These are phyloP conservation scores for maize (Zea mays) DNA, from an alignment of 176 grass and related monocot species.

Conservation along the genomic window DNA sequence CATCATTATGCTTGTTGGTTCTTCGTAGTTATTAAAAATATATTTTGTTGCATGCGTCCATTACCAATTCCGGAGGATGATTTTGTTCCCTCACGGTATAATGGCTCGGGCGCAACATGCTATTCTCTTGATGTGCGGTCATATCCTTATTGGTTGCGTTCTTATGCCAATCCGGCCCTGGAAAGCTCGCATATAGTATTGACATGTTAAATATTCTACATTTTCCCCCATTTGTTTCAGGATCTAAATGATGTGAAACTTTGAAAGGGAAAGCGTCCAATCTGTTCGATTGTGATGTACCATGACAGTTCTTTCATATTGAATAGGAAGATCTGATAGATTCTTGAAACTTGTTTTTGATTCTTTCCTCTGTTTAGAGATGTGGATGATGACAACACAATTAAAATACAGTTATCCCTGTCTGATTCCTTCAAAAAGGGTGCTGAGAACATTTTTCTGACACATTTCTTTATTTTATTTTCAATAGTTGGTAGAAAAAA, in stretches of 20 bases:
- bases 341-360: no score
- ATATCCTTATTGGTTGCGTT: no score
- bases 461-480: background rate
- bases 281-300: background rate
- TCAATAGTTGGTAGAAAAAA: background rate
- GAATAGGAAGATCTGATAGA: no score
- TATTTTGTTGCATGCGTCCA: conserved; percentile 25
- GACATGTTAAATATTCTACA: no score
- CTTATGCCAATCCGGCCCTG: no score
- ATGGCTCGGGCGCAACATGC: no score
- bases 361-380: background rate
- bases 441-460: conserved; percentile 69
- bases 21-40: background rate
- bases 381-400: conserved; percentile 66
- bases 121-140: conserved; percentile 3
- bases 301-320: no score
- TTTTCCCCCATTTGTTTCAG: background rate
- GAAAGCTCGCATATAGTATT: conserved; percentile 7
- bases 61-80: conserved; percentile 67
- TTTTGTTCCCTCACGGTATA: no score
- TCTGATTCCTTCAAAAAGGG: conserved; percentile 48
- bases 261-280: conserved; percentile 32
- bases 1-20: no score
- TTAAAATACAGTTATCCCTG: conserved; percentile 81
- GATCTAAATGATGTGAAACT: conserved; percentile 54